phyloP scores from a whole-genome alignment of 2,329 filamentous ascomycete genomes.

The Fusarium pilosicola region DNA sequence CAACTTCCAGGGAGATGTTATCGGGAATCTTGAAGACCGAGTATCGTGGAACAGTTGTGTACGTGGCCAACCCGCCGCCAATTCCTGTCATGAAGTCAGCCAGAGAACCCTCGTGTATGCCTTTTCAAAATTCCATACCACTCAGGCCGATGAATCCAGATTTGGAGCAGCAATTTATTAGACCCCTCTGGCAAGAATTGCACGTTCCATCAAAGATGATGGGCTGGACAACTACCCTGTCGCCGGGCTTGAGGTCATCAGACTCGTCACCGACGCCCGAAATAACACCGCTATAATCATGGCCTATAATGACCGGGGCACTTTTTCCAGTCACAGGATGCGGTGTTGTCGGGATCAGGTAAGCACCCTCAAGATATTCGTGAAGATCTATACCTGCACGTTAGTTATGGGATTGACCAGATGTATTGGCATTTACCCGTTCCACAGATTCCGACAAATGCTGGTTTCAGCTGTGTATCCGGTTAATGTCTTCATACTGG shows the following conservation, averaged over 20 bases:
- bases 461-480: not conserved
- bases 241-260: not conserved
- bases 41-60: not conserved
- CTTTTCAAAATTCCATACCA: not conserved
- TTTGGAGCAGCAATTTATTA: not conserved
- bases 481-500: not conserved
- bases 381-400: not conserved
- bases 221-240: not conserved
- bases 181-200: not conserved
- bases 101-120: rapidly evolving
- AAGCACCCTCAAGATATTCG: not conserved
- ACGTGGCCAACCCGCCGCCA: not conserved
- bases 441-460: not conserved
- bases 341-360: not conserved
- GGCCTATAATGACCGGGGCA: not conserved
- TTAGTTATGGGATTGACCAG: not conserved
- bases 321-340: not conserved
- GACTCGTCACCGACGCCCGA: not conserved
- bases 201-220: not conserved
- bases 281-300: not conserved
- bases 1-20: not conserved
- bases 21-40: not conserved
- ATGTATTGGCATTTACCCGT: not conserved
- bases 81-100: not conserved
- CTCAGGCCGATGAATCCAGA: not conserved